Base-by-base conservation (phyloP, 768 basidiomycete genomes). In the Psilocybe tampanensis region DNA sequence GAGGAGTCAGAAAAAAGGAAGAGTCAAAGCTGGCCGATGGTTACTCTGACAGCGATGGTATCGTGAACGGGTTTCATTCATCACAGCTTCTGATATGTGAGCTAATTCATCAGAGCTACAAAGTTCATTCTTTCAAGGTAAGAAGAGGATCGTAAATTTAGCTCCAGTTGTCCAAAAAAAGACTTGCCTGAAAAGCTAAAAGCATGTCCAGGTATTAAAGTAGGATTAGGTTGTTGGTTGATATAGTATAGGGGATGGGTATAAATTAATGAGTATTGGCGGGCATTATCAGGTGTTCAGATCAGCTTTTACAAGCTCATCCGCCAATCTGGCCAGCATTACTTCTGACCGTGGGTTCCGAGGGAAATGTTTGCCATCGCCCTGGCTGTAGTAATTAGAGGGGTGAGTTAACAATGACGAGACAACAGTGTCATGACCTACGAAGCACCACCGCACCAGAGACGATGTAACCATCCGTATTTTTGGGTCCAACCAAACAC, bases 351-450 rank as follows among this genome's bases (percentile, higher is more conserved):
- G 78, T 0, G 87, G 83, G 69, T 90, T 91, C 43, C 83, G 82
- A 17, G 86, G 85, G 65, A 88, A 93, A 17, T 71, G 74, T 66
- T 74, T 77, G 3, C 92, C 92, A 66, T 91, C 84, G 8, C 91
- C 90, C 24, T 70, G 72, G 22, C 87, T 88, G 56, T 18, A 47
- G 29, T n/a, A 29, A 29, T 29, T 9, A 9, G 41, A 41, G 9
- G 24, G 26, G 21, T 60, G 1, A 56, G 50, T 8, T 17, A 39
- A 15, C 34, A 33, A 24, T 26, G 29, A 23, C 52, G 3, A 50
- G 33, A 44, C 29, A 49, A 34, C 47, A 45, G 8, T 19, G 49
- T 47, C 22, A 29, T 29, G 19, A 76, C 86, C 72, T 65, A 90
- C 90, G 84, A 78, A 29, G 79, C 74, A 44, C 88, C 91, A 3